Evolutionary conservation across 129 eudicot genomes (phyloP).

Genomic region (Artemisia argyi): DNA sequence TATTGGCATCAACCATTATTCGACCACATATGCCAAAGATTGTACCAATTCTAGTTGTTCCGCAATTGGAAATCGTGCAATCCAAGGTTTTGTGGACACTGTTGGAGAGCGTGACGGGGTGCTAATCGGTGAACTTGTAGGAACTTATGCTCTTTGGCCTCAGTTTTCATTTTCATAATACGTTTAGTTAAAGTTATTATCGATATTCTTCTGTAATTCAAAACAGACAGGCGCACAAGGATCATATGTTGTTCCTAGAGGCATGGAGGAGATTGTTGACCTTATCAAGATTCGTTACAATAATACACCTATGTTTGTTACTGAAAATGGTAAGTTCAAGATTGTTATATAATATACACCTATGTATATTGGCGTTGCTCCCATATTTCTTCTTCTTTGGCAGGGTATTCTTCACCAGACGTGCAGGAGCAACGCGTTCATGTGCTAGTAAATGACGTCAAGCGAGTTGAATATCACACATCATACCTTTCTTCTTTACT

Average conservation of each 20-base stretch:
- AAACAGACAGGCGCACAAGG: slow-evolving; percentile 42
- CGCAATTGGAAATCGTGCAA: slow-evolving; percentile 36
- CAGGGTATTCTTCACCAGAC: slow-evolving; percentile 53
- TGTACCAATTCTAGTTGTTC: slow-evolving; percentile 50
- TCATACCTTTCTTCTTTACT: slow-evolving; percentile 58
- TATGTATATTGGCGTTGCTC: background rate
- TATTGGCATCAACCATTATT: slow-evolving; percentile 73
- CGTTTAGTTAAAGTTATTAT: background rate
- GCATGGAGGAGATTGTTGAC: slow-evolving; percentile 57
- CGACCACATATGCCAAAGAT: slow-evolving; percentile 55
- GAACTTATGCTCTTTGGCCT: background rate
- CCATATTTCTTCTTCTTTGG: background rate
- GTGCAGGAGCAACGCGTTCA: slow-evolving; percentile 16
- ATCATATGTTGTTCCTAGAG: slow-evolving; percentile 69
- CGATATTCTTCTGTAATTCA: background rate
- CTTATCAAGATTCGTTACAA: slow-evolving; percentile 52
- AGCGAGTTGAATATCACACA: slow-evolving; percentile 54
- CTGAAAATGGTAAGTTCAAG: slow-evolving; percentile 69
- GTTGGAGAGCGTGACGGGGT: slow-evolving; percentile 54
- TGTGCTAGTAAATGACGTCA: slow-evolving; percentile 42
- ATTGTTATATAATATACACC: background rate
- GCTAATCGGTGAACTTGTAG: slow-evolving; percentile 62
- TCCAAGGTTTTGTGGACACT: slow-evolving; percentile 38
- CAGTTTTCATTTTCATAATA: background rate
- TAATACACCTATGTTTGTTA: slow-evolving; percentile 59